These are phyloP conservation scores for Psidium guajava DNA, from an alignment of 345 rosid genomes.

Conservation along the genomic window DNA sequence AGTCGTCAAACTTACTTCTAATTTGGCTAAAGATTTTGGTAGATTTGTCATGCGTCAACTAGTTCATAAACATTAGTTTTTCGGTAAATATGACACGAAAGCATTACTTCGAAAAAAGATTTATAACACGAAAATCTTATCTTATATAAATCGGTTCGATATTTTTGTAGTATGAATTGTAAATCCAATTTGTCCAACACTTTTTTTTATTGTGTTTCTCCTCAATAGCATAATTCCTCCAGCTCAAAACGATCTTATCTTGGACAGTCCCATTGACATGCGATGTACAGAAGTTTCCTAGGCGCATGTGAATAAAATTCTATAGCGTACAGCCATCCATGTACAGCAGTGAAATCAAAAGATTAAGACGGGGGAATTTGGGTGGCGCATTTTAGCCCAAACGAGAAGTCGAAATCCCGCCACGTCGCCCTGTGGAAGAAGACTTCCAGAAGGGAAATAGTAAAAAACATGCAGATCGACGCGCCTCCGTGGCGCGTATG, in stretches of 20 bases:
- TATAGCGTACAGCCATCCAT: neutral
- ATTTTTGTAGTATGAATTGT: too few species aligned
- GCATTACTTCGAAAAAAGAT: accelerated
- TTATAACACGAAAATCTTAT: accelerated
- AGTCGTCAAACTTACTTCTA: neutral
- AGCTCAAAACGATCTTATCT: neutral
- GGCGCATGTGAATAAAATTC: neutral
- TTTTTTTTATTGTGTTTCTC: neutral
- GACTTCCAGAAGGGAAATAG: neutral
- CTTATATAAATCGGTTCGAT: too few species aligned
- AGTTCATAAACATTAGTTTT: too few species aligned
- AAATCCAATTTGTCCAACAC: neutral
- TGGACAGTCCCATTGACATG: neutral
- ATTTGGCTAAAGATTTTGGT: accelerated
- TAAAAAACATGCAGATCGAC: neutral
- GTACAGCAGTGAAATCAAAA: neutral
- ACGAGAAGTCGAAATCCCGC: constrained; percentile 12
- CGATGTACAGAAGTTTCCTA: neutral
- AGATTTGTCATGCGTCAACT: accelerated
- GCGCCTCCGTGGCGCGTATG: neutral
- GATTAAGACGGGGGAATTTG: neutral
- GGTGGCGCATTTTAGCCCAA: constrained; percentile 5
- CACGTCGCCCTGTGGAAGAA: constrained; percentile 4
- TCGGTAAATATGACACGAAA: accelerated
- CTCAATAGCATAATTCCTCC: neutral